Conservation (phyloP, 1,284 basidiomycete genomes). For the Pisolithus thermaeus region DNA sequence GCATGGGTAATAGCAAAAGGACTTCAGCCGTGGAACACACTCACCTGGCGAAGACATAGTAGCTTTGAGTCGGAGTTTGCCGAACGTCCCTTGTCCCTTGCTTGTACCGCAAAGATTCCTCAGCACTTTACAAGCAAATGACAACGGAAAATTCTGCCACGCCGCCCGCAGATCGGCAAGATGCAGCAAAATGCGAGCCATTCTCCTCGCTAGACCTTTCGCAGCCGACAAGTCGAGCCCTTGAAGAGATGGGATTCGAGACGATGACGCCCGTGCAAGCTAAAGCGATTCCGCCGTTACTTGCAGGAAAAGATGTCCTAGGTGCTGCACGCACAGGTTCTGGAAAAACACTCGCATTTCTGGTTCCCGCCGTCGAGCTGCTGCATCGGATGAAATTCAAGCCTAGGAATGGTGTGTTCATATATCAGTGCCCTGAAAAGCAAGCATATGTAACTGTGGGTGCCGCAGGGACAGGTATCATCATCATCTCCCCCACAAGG, state of each 20-base stretch:
- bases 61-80: conserved; percentile 19
- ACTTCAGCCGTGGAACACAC: background rate
- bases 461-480: conserved; percentile 82
- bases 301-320: conserved; percentile 94
- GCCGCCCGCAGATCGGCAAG: conserved; percentile 28
- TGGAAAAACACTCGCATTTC: conserved; percentile 96
- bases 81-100: conserved; percentile 5
- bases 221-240: conserved; percentile 66
- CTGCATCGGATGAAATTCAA: conserved; percentile 94
- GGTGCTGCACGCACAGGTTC: conserved; percentile 97
- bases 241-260: conserved; percentile 87
- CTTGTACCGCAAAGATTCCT: background rate
- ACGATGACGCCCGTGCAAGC: conserved; percentile 97
- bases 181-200: conserved; percentile 41
- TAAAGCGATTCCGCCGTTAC: conserved; percentile 90
- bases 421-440: background rate
- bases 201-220: conserved; percentile 84
- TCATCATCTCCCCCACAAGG: conserved; percentile 94
- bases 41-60: conserved; percentile 11
- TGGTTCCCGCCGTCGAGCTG: conserved; percentile 92
- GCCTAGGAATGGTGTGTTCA: conserved; percentile 80
- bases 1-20: background rate
- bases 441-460: background rate
- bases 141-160: conserved; percentile 15
- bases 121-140: conserved; percentile 14